Evolutionary conservation across 2,329 filamentous ascomycete species (phyloP), one percentile per base, ranked within the genome.

Genomic region (Xylaria sp.): DNA sequence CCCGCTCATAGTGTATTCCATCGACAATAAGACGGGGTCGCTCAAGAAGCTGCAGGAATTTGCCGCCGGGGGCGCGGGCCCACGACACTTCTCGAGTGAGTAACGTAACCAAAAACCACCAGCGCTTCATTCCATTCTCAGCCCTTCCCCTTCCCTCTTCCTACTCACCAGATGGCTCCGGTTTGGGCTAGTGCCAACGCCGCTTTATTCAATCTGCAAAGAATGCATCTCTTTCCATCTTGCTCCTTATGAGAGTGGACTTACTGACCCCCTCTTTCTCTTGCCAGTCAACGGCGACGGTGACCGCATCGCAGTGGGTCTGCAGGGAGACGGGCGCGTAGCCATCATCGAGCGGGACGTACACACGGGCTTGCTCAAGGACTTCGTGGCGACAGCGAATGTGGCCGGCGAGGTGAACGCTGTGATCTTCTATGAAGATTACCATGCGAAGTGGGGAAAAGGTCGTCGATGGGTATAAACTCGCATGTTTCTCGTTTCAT

Each of bases 51-150:
- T 88, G 2, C 86, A 91, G 74, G 83, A 89, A 34, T 85, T 85
- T n/a, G 84, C 91, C 0, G 86, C 89, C 0, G 90, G 90, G 58
- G 92, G 92, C 2, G 78, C 81, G 8, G 86, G 85, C 65, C 92
- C 92, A 0, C 85, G 92, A 46, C 65, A 68, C 18, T 72, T 72
- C 44, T 72, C 25, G 44, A 68, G 70, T 72, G 18, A 67, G 70
- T 70, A 20, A 37, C 7, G 2, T 20, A 23, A n/a, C 18, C 1
- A 18, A 46, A 46, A 20, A 25, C 56, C 25, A 63, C 13, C 3
- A 46, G 13, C 41, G 20, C 18, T n/a, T 46, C 18, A 18, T 46
- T 18, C 18, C 41, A 7, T n/a, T 13, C 12, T 25, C 37, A 15
- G 3, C 15, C 18, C 12, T 58, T 20, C 28, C 20, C 32, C 18